Conservation (phyloP, 257 asterid species). For the Solanum appendiculatum region DNA sequence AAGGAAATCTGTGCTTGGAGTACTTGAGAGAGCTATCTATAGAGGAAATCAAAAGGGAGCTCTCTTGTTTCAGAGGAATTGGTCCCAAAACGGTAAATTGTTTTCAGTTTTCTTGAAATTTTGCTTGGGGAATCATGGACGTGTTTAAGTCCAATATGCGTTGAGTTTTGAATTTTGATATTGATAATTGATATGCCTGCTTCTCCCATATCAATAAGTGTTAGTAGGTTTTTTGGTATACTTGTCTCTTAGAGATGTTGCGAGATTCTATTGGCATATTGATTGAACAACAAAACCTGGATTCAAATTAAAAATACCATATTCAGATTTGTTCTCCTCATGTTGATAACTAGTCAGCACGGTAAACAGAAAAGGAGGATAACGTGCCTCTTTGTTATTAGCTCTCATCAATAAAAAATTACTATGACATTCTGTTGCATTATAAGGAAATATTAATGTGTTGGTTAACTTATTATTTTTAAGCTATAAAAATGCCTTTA, state of each 20-base stretch:
- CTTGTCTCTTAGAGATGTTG: neutral
- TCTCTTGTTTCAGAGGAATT: constrained; percentile 68
- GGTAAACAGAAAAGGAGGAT: neutral
- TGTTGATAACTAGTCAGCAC: neutral
- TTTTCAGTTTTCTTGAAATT: neutral
- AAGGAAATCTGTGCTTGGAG: constrained; percentile 75
- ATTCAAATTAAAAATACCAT: neutral
- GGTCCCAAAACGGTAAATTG: constrained; percentile 78
- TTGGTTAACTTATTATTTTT: neutral
- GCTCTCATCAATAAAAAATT: neutral
- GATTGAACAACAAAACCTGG: neutral
- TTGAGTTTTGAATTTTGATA: neutral
- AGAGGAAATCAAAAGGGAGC: constrained; percentile 68
- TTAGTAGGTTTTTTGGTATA: neutral
- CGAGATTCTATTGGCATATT: neutral
- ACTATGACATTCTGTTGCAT: neutral
- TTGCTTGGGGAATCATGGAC: neutral
- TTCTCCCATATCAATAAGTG: neutral
- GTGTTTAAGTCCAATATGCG: neutral
- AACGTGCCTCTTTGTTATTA: neutral
- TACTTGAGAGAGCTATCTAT: constrained; percentile 56
- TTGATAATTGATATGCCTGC: neutral
- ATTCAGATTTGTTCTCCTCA: neutral
- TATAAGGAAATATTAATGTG: neutral
- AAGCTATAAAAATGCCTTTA: neutral